Evolutionary conservation across 768 basidiomycete species (phyloP).

Genomic region (Boletus coccyginus): DNA sequence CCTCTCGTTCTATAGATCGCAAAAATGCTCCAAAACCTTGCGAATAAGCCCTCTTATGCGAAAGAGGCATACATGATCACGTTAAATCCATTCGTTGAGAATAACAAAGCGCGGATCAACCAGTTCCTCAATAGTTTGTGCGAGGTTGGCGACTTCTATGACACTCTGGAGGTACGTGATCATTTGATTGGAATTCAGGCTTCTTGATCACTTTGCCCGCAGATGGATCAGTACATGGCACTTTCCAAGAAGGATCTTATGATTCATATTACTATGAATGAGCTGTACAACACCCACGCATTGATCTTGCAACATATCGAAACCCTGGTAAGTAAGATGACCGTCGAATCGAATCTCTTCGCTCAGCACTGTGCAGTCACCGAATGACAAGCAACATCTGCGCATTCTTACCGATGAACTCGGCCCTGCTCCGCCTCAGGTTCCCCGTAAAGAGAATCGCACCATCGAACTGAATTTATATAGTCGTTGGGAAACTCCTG

Average conservation of each 20-base stretch:
- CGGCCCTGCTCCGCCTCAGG: constrained; percentile 88
- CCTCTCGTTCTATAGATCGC: constrained; percentile 65
- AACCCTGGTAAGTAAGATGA: constrained; percentile 63
- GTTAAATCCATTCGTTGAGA: constrained; percentile 97
- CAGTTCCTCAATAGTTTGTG: constrained; percentile 95
- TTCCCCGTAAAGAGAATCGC: constrained; percentile 97
- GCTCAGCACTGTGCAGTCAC: constrained; percentile 55
- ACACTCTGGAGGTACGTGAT: constrained; percentile 83
- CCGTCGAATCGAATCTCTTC: neutral
- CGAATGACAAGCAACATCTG: constrained; percentile 96
- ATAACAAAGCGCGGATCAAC: constrained; percentile 97
- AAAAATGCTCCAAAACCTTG: constrained; percentile 99
- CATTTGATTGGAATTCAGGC: neutral
- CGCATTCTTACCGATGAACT: constrained; percentile 97
- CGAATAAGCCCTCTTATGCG: constrained; percentile 96
- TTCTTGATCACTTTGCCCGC: neutral
- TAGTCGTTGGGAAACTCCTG: constrained; percentile 98
- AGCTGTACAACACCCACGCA: constrained; percentile 98
- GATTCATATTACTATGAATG: constrained; percentile 98
- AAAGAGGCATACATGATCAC: constrained; percentile 99
- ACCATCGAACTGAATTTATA: constrained; percentile 90
- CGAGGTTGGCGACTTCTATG: constrained; percentile 99
- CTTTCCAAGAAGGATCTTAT: constrained; percentile 97
- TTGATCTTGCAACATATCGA: constrained; percentile 94
- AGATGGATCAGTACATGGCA: constrained; percentile 99